Percentiles rank a stretch among this genome's conserved stretches.
Conservation (phyloP, 179 eudicot species). For the Actinidia arguta region DNA sequence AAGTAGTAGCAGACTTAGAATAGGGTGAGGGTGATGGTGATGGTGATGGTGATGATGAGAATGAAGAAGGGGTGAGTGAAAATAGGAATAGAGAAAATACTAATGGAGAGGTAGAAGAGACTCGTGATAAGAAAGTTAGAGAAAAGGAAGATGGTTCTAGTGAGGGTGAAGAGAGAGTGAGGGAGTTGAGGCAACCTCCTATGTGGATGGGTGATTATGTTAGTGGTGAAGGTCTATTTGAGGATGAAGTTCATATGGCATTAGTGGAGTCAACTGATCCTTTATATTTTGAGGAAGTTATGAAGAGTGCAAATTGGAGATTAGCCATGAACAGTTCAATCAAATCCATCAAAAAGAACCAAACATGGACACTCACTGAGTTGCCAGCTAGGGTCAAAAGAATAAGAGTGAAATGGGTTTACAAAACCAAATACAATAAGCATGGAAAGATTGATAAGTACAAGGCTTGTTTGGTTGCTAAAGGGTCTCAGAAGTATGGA, state of each 20-base stretch:
- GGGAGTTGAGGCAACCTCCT: conserved; percentile 18
- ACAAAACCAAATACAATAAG: conserved; percentile 13
- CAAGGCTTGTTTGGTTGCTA: conserved; percentile 4
- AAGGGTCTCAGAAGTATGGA: conserved; percentile 5
- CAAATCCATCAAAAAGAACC: conserved; percentile 8
- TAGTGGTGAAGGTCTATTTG: conserved; percentile 16
- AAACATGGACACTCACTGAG: conserved; percentile 16
- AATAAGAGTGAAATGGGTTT: conserved; percentile 16
- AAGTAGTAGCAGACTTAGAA: conserved; percentile 6
- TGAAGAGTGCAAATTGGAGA: conserved; percentile 12
- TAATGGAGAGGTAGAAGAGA: conserved; percentile 14
- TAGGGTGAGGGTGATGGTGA: too few species aligned
- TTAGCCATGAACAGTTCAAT: not conserved
- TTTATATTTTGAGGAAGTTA: not conserved
- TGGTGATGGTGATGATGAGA: conserved; percentile 17
- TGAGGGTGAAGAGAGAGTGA: conserved; percentile 16
- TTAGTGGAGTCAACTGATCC: conserved; percentile 3
- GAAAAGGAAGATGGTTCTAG: not conserved
- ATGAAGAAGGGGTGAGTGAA: conserved; percentile 1
- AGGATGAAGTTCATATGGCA: conserved; percentile 11
- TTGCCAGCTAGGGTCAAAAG: conserved; percentile 8
- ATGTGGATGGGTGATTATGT: conserved; percentile 19
- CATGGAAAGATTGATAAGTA: conserved; percentile 1
- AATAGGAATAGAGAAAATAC: conserved; percentile 3
- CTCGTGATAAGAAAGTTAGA: not conserved